A percentile compares a stretch with the other conserved stretches of the same genome.
Conservation (phyloP, 164 flowering plant species). For the Warburgia ugandensis region DNA sequence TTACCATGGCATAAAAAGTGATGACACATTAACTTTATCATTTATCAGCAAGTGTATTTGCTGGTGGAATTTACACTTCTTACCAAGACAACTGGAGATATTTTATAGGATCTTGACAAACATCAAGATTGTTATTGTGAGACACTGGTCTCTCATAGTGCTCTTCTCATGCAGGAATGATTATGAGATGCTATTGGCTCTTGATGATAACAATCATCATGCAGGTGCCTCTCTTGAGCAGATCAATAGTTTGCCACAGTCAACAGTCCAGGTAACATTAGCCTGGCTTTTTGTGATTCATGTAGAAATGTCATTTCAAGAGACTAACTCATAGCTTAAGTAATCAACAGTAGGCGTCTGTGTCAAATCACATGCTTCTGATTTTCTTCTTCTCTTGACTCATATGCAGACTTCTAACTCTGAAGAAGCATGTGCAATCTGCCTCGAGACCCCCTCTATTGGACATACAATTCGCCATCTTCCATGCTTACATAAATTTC, state of each 20-base stretch:
- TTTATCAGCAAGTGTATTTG: no score
- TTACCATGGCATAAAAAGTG: no score
- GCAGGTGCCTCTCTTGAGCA: constrained; percentile 57
- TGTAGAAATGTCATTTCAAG: no score
- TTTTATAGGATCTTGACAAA: no score
- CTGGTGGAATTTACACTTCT: no score
- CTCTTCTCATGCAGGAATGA: constrained; percentile 70
- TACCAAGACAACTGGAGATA: no score
- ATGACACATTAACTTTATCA: no score
- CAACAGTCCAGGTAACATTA: constrained; percentile 59
- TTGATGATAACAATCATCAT: constrained; percentile 71
- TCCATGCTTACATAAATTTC: constrained; percentile 96
- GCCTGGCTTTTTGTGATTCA: neutral
- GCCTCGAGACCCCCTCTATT: constrained; percentile 68
- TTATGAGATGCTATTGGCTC: constrained; percentile 87
- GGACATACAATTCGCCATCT: constrained; percentile 92
- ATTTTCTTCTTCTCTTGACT: neutral
- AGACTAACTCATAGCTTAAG: no score
- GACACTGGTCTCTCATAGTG: no score
- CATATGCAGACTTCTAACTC: constrained; percentile 40
- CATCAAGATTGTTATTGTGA: no score
- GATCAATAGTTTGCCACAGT: constrained; percentile 72
- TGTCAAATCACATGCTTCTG: neutral
- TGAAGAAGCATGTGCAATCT: constrained; percentile 79
- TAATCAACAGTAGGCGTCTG: no score